Conservation (phyloP, 805 yeast genomes). For the Teunomyces funiuensis region DNA sequence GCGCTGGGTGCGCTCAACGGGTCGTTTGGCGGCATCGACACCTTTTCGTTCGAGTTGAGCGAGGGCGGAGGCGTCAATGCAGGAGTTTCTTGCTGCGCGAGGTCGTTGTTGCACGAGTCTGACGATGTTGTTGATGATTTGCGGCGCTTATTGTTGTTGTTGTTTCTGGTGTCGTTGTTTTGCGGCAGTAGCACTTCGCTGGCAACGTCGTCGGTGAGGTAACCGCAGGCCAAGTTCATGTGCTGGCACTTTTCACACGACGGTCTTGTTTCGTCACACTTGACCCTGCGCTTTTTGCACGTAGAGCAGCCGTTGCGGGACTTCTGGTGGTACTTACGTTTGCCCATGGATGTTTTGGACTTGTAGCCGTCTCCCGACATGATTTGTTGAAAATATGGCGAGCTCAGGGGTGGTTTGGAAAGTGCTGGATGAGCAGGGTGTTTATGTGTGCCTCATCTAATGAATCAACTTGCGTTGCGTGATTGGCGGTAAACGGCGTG, state of each 20-base stretch:
- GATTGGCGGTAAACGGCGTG: neutral
- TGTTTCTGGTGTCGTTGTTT: neutral
- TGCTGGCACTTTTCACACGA: constrained; percentile 75
- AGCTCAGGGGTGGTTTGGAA: neutral
- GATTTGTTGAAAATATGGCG: constrained; percentile 6
- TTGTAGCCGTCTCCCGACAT: constrained; percentile 8
- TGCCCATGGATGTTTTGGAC: constrained; percentile 49
- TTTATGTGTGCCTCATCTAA: neutral
- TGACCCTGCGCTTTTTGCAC: constrained; percentile 86
- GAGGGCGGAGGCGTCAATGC: constrained; percentile 22
- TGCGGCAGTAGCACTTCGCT: constrained; percentile 4
- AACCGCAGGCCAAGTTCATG: constrained; percentile 77
- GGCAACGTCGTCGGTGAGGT: constrained; percentile 27
- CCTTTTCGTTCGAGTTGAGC: constrained; percentile 2
- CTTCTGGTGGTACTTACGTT: constrained; percentile 85
- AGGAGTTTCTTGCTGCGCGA: constrained; percentile 25
- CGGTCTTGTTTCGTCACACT: constrained; percentile 88
- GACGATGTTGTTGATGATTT: neutral
- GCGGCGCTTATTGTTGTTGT: constrained; percentile 6
- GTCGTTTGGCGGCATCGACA: neutral
- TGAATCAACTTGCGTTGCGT: no score
- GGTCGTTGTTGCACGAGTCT: neutral
- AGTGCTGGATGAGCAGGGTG: neutral
- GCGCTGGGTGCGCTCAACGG: constrained; percentile 7
- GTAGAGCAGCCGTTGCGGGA: constrained; percentile 87